phyloP scores from a whole-genome alignment of 2,329 filamentous ascomycete species.

The Apiospora marii region DNA sequence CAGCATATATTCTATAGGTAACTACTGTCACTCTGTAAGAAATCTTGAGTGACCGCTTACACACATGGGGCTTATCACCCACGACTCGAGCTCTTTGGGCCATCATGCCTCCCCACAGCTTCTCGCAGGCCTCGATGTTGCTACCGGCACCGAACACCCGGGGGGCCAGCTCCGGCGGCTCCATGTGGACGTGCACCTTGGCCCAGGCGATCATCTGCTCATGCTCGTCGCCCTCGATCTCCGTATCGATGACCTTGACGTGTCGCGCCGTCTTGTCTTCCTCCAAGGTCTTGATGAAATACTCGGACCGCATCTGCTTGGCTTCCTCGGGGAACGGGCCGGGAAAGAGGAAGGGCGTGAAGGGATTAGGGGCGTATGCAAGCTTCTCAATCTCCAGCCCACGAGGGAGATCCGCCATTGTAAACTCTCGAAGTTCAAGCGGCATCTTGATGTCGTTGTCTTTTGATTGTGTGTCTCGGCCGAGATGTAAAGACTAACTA shows the following conservation, averaged over 20 bases:
- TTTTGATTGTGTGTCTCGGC: neutral
- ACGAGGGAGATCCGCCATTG: constrained; percentile 45
- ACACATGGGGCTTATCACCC: constrained; percentile 37
- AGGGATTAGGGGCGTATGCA: constrained; percentile 46
- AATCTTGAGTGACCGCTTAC: constrained; percentile 33
- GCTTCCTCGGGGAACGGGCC: constrained; percentile 40
- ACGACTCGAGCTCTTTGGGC: constrained; percentile 32
- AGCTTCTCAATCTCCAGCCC: constrained; percentile 46
- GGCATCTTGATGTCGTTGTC: constrained; percentile 41
- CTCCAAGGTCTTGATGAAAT: constrained; percentile 34
- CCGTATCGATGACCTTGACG: constrained; percentile 45
- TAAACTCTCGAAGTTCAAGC: constrained; percentile 46
- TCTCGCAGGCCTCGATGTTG: constrained; percentile 43
- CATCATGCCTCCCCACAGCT: constrained; percentile 39
- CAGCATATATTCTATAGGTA: neutral
- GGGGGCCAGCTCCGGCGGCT: constrained; percentile 31
- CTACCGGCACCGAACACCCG: constrained; percentile 36
- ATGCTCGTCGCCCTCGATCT: constrained; percentile 35
- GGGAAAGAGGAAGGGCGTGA: constrained; percentile 44
- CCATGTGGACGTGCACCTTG: constrained; percentile 40
- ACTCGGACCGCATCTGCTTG: constrained; percentile 33
- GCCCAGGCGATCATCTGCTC: constrained; percentile 43
- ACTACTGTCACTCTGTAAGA: too few relatives aligned
- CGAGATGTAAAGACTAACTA: neutral
- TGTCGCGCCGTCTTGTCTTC: constrained; percentile 38